Evolutionary conservation across 208 protist genomes (phyloP).

Genomic region (Crithidia fasciculata): DNA sequence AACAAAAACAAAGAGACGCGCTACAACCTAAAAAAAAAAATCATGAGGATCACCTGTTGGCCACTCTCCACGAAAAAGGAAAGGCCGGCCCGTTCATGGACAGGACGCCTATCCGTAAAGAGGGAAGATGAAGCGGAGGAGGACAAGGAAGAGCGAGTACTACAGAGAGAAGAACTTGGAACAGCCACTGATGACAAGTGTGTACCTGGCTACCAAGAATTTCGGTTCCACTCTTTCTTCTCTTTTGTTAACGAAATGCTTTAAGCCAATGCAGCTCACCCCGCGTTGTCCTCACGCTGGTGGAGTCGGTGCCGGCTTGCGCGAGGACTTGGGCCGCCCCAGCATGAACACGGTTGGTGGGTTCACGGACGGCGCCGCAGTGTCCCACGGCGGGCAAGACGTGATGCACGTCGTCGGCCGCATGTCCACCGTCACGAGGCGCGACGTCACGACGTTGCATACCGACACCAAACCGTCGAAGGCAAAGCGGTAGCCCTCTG

Average conservation of each 20-base stretch:
- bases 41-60: too few species aligned
- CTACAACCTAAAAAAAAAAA: too few species aligned
- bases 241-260: background rate
- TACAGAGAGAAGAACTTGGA: too few species aligned
- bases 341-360: constrained; percentile 27
- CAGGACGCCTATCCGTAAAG: background rate
- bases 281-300: too few species aligned
- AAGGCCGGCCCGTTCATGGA: constrained; percentile 2
- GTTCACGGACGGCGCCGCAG: constrained; percentile 20
- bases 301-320: background rate
- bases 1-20: constrained; percentile 2
- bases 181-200: too few species aligned
- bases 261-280: too few species aligned
- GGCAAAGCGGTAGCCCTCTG: constrained; percentile 37
- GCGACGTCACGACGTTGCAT: constrained; percentile 53
- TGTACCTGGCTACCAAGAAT: too few species aligned
- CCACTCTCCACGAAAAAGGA: background rate
- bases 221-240: background rate
- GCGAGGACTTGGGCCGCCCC: background rate
- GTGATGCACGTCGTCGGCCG: constrained; percentile 27
- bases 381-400: constrained; percentile 5
- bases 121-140: background rate
- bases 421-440: constrained; percentile 67
- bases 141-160: background rate
- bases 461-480: constrained; percentile 69